Evolutionary conservation across 179 eudicot species (phyloP), one percentile per base, ranked within the genome.

Genomic region (Monotropa hypopitys): DNA sequence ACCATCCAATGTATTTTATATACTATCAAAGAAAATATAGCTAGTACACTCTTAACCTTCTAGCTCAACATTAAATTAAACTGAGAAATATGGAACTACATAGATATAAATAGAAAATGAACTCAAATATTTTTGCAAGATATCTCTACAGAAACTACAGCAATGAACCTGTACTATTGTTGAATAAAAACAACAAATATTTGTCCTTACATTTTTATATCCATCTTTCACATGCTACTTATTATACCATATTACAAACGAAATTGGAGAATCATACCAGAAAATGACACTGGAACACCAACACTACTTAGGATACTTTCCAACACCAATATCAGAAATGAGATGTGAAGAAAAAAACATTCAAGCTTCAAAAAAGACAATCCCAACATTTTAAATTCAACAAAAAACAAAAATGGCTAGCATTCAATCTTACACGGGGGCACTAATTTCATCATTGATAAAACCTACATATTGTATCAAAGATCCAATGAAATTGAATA

Each of bases 211-310:
- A 2, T 42, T 30, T 74, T 38, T 21, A 7, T 16, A 65, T 76
- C 78, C 57, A 76, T 74, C 59, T 21, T 4, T 26, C 70, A 45
- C 21, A 23, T 38, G 69, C 42, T 16, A 21, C 1, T 75, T 30
- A 56, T 59, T 30, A 21, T 68, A 32, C 28, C 18, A 59, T 59
- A 26, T 59, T 59, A 11, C n/a, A 57, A 73, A 33, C 11, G 54
- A 61, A n/a, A n/a, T n/a, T n/a, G n/a, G n/a, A n/a, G n/a, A 68
- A 16, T 75, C 79, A 79, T 79, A 79, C 85, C 80, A 76, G 74
- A 72, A 76, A 76, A 71, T 53, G 65, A 75, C 47, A 71, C 30
- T 72, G 78, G 35, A 76, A 77, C 73, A 83, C 83, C 81, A 80
- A 83, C 76, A 73, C 70, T 61, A 73, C 65, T n/a, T 46, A 47